Conservation (phyloP, 352 stramenopile species). For the Phytopythium montanum region DNA sequence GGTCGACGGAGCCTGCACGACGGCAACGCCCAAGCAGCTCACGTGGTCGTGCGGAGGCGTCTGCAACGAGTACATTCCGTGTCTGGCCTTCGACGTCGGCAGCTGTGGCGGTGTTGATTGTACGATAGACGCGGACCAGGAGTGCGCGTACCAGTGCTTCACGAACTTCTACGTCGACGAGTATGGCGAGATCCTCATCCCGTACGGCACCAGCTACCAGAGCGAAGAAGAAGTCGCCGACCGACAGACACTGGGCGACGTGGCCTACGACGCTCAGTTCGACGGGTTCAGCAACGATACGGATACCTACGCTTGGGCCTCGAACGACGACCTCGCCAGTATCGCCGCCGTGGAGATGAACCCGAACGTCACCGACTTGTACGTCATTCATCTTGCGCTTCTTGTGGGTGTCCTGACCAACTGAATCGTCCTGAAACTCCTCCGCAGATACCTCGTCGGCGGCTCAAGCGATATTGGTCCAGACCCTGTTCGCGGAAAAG, state of each 20-base stretch:
- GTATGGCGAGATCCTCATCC: constrained; percentile 15
- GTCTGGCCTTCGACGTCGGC: constrained; percentile 15
- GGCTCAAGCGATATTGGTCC: neutral
- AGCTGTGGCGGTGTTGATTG: constrained; percentile 7
- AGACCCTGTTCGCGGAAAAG: constrained; percentile 14
- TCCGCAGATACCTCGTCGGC: no score
- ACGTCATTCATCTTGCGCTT: neutral
- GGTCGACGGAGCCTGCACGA: no score
- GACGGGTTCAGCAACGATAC: constrained; percentile 18
- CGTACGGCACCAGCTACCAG: constrained; percentile 19
- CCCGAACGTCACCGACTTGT: constrained; percentile 4
- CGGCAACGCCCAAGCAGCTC: constrained; percentile 1
- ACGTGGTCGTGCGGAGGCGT: constrained; percentile 18
- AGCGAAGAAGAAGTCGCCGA: constrained; percentile 19
- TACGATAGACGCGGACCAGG: constrained; percentile 7
- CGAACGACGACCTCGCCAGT: constrained; percentile 22
- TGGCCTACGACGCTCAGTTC: constrained; percentile 9
- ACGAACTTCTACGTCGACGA: constrained; percentile 11
- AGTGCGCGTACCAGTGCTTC: constrained; percentile 22
- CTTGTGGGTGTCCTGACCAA: no score
- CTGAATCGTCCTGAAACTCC: no score
- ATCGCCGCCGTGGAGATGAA: constrained; percentile 15
- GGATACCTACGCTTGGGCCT: constrained; percentile 19
- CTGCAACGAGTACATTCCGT: constrained; percentile 21
- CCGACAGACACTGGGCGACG: constrained; percentile 5